A percentile compares a stretch with the other conserved stretches of the same genome.
Evolutionary conservation across 1,139 yeast species (phyloP).

Genomic region (Wickerhamomyces sp.): DNA sequence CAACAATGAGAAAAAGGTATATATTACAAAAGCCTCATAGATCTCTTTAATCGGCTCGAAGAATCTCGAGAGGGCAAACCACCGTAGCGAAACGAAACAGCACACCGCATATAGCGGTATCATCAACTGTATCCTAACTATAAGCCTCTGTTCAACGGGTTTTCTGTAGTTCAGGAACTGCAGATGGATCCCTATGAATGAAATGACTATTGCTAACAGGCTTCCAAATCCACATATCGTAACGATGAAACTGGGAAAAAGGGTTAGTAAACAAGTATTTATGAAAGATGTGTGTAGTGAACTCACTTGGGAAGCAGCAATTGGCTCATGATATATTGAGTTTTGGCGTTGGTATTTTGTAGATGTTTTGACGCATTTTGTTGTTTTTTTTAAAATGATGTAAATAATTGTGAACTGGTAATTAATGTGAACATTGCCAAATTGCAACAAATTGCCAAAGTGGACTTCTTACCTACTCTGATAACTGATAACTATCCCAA

Average conservation of each 20-base stretch:
- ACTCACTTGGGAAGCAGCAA: constrained; percentile 5
- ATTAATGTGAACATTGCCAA: no score
- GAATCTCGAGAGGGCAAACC: constrained; percentile 41
- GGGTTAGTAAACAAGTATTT: not conserved
- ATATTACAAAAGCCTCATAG: constrained; percentile 93
- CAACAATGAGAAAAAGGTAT: constrained; percentile 81
- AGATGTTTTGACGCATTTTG: no score
- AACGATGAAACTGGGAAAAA: constrained; percentile 17
- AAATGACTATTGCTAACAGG: constrained; percentile 33
- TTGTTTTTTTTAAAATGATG: not conserved
- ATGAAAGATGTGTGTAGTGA: not conserved
- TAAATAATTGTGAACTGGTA: no score
- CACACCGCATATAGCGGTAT: constrained; percentile 51
- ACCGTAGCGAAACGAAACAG: constrained; percentile 56
- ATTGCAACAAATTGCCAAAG: no score
- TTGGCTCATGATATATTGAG: not conserved
- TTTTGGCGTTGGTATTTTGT: not conserved
- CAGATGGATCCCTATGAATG: constrained; percentile 41
- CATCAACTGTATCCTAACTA: constrained; percentile 69
- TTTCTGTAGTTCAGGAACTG: constrained; percentile 74
- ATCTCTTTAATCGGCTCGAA: constrained; percentile 82
- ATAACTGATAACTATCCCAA: no score
- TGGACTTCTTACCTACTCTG: no score
- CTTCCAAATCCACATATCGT: constrained; percentile 29
- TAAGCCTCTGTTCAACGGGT: constrained; percentile 83